Percentiles rank a stretch among this genome's conserved stretches.
phyloP scores from a whole-genome alignment of 73 alveolate species.

The Paramecium octaurelia region DNA sequence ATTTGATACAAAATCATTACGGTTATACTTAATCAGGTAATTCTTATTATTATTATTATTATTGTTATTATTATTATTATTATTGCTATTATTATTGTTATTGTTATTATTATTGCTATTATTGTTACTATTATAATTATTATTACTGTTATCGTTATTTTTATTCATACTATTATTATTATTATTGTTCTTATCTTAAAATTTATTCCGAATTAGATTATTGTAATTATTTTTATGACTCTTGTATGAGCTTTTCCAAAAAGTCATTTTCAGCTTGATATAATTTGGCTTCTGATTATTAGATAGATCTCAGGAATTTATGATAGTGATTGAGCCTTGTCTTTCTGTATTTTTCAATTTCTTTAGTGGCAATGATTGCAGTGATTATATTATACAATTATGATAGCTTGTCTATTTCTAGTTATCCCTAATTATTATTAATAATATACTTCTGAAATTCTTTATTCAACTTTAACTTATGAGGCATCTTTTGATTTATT shows the following conservation, averaged over 20 bases:
- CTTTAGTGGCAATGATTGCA: neutral
- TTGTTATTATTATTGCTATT: neutral
- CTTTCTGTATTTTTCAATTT: neutral
- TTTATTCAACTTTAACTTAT: neutral
- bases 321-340: neutral
- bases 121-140: neutral
- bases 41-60: neutral
- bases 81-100: neutral
- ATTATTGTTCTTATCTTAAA: neutral
- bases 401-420: neutral
- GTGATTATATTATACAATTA: neutral
- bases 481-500: conserved; percentile 11
- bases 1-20: neutral
- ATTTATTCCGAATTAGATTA: neutral
- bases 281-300: neutral
- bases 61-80: neutral
- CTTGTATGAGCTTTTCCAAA: neutral
- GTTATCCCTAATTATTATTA: neutral
- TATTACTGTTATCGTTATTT: neutral
- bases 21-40: neutral
- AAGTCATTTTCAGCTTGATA: neutral
- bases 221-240: neutral
- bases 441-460: conserved; percentile 9
- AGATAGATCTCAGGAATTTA: neutral
- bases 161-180: neutral